These are phyloP conservation scores for Leccinum subgranulosum DNA, from an alignment of 768 basidiomycete genomes.

Conservation along the genomic window DNA sequence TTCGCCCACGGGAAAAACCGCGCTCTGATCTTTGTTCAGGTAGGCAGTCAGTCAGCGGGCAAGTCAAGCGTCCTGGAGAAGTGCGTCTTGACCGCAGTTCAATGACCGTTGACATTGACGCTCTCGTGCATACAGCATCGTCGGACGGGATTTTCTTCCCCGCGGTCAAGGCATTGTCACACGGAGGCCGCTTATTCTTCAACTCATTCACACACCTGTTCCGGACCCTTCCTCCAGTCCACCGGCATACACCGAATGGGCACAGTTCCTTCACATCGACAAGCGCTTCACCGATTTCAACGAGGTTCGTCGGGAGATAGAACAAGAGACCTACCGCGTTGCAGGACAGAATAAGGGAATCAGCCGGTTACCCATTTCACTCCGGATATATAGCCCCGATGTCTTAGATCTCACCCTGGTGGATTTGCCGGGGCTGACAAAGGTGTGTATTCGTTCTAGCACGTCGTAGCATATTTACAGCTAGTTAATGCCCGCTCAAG, in stretches of 20 bases:
- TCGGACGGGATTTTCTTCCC: constrained; percentile 88
- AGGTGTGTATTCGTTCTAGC: constrained; percentile 49
- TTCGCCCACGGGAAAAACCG: neutral
- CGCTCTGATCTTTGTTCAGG: constrained; percentile 42
- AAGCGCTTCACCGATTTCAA: constrained; percentile 94
- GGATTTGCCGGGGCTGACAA: constrained; percentile 94
- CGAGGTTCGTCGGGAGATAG: constrained; percentile 95
- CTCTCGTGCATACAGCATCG: constrained; percentile 58
- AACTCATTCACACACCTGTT: constrained; percentile 88
- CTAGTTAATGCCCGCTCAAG: constrained; percentile 36
- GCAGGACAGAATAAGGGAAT: constrained; percentile 99
- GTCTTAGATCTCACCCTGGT: constrained; percentile 96
- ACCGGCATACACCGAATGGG: constrained; percentile 75
- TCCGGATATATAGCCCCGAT: constrained; percentile 93
- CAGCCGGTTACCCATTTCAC: constrained; percentile 91
- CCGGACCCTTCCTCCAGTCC: constrained; percentile 45
- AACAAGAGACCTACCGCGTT: constrained; percentile 95
- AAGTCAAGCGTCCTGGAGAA: constrained; percentile 97
- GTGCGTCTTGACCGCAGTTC: constrained; percentile 44
- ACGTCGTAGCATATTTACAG: neutral
- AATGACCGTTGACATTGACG: neutral
- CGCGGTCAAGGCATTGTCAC: constrained; percentile 95
- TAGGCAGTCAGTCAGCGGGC: constrained; percentile 94
- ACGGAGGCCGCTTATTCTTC: constrained; percentile 89
- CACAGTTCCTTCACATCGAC: constrained; percentile 95